Conservation (phyloP, 441 rosid genomes). For the Geranium incanum region DNA sequence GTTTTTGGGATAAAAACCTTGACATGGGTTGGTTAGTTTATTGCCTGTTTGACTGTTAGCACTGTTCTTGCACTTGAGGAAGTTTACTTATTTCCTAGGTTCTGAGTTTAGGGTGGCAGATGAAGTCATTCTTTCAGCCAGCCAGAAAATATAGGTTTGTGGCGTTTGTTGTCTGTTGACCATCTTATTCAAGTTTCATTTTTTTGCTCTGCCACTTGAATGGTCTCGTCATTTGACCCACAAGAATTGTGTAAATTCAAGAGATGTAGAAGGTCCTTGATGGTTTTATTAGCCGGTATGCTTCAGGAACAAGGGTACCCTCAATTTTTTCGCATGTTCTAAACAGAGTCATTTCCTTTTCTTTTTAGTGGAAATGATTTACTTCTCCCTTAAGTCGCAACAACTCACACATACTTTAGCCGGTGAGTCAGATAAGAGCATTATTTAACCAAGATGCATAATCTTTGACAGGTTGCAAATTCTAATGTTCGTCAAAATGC, state of each 20-base stretch:
- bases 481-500: conserved; percentile 91
- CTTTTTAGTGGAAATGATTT: neutral
- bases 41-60: neutral
- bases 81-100: neutral
- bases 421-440: neutral
- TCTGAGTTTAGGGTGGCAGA: neutral
- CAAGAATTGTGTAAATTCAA: neutral
- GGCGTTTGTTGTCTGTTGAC: neutral
- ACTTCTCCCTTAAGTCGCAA: neutral
- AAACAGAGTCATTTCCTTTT: neutral
- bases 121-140: neutral
- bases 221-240: neutral
- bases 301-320: neutral
- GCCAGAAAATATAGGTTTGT: neutral
- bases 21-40: neutral
- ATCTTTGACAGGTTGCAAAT: conserved; percentile 72
- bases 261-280: neutral
- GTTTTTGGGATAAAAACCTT: neutral
- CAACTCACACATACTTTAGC: neutral
- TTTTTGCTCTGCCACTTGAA: neutral
- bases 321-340: neutral
- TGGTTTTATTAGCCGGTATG: neutral
- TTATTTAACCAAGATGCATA: conserved; percentile 14
- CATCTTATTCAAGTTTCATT: conserved; percentile 5
- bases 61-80: neutral